Base-by-base conservation (phyloP, 208 protist genomes). In the Trypanosoma scelopori region DNA sequence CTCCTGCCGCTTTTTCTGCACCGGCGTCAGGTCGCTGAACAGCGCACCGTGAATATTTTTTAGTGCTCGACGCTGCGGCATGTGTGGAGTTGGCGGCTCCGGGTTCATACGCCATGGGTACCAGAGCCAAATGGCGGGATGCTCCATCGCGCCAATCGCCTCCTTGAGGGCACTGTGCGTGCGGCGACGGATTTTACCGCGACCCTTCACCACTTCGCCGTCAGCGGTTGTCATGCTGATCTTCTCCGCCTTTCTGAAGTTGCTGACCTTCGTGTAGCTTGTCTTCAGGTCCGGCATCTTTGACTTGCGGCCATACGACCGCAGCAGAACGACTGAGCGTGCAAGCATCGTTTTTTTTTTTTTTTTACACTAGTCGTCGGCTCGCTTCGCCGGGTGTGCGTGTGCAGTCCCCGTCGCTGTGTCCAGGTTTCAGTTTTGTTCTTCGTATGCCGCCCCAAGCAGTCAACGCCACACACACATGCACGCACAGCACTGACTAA, bases 41-140 rank as follows among this genome's bases (percentile, higher is more conserved):
- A 96, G 59, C 64, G 91, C 88, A 48, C 91, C 91, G 73, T 96
- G 88, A 7, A 96, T 65, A 55, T 94, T 96, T 76, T 96, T 96
- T 0, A 96, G 76, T 18, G 91, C 91, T 30, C 88, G 85, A 4
- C 84, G 79, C n/a, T 77, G 84, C 6, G 91, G 91, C 85, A 96
- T 92, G 66, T 81, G 82, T 48, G 91, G 91, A 57, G 82, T 93
- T 9, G 91, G 91, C 41, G 87, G 91, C 79, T 96, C 88, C 0
- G 91, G 91, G 70, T 96, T 94, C 71, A 89, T 93, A 61, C 91
- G 85, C 89, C 91, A 96, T 48, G 91, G 91, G 74, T 96, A 96
- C 89, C 91, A 96, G 50, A 94, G 82, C 89, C 91, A 96, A 53
- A 96, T 93, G 16, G 87, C 84, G 1, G 91, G 91, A 64, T 96